Percentiles rank a stretch among this genome's conserved stretches.
Evolutionary conservation across 805 yeast species (phyloP).

Genomic region (Sugiyamaella boreocaroliniensis): DNA sequence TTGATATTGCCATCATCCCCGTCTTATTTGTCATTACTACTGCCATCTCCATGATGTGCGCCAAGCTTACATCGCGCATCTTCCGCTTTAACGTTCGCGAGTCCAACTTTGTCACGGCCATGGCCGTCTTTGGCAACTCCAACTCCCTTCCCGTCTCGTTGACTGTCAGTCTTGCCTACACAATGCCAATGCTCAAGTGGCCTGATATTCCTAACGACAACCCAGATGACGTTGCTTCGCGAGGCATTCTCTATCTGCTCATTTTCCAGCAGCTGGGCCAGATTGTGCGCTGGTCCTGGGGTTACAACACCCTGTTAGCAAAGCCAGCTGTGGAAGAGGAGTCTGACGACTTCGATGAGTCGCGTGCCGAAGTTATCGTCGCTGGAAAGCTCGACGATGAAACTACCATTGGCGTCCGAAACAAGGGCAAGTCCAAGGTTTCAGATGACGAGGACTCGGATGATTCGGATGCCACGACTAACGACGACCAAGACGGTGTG

Average conservation of each 20-base stretch:
- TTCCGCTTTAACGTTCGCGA: conserved; percentile 65
- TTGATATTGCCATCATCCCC: conserved; percentile 81
- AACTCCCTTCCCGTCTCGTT: conserved; percentile 91
- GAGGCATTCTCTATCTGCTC: conserved; percentile 54
- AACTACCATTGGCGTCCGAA: not conserved
- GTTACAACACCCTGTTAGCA: conserved; percentile 53
- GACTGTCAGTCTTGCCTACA: conserved; percentile 58
- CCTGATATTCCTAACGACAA: conserved; percentile 48
- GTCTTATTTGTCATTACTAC: conserved; percentile 79
- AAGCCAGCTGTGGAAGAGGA: conserved; percentile 25
- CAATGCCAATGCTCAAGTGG: conserved; percentile 55
- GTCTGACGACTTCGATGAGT: conserved; percentile 4
- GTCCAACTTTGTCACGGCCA: conserved; percentile 86
- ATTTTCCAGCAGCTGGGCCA: conserved; percentile 65
- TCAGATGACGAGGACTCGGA: not conserved
- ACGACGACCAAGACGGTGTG: not conserved
- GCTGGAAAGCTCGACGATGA: conserved; percentile 1
- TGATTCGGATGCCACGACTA: not conserved
- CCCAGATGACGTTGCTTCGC: conserved; percentile 51
- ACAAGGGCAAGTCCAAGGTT: not conserved
- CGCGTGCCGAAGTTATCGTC: not conserved
- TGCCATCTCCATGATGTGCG: conserved; percentile 59
- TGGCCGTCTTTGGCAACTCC: conserved; percentile 95
- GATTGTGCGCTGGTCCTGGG: conserved; percentile 65
- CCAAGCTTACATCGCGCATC: conserved; percentile 47